Evolutionary conservation across 208 protist genomes (phyloP).

Genomic region (Trichomonas gallinae): DNA sequence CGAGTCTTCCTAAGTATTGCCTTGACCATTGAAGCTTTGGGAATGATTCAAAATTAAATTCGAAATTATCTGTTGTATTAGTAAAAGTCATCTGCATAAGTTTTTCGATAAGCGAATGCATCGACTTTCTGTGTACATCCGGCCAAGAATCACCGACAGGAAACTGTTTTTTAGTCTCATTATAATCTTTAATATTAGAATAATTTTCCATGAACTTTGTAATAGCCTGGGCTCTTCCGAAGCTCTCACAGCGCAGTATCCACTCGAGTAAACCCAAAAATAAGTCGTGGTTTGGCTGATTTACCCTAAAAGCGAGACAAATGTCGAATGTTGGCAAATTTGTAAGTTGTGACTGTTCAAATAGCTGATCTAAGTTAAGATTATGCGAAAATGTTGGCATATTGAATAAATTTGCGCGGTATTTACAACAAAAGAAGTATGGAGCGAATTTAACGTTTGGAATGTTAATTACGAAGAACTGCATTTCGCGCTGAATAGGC

Average conservation of each 20-base stretch:
- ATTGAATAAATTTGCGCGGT: neutral
- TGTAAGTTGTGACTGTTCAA: neutral
- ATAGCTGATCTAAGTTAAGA: neutral
- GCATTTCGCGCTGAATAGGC: neutral
- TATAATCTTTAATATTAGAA: neutral
- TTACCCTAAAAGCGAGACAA: neutral
- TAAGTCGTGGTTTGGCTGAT: neutral
- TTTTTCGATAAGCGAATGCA: neutral
- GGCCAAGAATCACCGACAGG: neutral
- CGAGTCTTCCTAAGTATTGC: neutral
- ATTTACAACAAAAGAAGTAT: neutral
- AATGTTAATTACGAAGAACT: neutral
- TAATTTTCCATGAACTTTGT: neutral
- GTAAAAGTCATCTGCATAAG: neutral
- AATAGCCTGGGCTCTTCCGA: neutral
- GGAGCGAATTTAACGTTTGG: neutral
- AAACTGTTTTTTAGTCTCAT: neutral
- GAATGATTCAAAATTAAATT: neutral
- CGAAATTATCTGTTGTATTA: neutral
- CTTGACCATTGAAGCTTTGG: neutral
- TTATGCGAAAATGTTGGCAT: neutral
- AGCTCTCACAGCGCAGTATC: neutral
- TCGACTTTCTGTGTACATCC: neutral
- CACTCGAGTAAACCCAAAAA: neutral
- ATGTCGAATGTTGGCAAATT: neutral